phyloP scores from a whole-genome alignment of 2,329 filamentous ascomycete genomes.

The Acephala macrosclerotiorum region DNA sequence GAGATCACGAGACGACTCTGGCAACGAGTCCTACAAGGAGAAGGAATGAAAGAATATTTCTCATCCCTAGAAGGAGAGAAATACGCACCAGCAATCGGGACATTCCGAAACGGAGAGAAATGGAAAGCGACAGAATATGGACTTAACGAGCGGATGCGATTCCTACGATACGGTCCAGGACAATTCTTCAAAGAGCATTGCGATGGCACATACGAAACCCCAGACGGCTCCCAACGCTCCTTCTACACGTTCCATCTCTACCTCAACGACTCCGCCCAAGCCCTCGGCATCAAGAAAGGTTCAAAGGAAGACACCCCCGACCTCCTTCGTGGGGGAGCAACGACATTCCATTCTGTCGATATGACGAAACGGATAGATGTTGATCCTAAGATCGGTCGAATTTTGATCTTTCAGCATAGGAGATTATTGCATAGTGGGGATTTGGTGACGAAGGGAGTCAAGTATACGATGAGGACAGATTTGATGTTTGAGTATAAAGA shows the following conservation, averaged over 20 bases:
- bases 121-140: conserved; percentile 43
- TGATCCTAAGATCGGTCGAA: conserved; percentile 62
- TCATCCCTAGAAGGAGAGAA: conserved; percentile 43
- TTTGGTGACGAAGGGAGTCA: conserved; percentile 56
- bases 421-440: conserved; percentile 61
- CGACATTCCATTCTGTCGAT: conserved; percentile 58
- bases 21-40: conserved; percentile 59
- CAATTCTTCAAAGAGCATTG: conserved; percentile 80
- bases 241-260: conserved; percentile 65
- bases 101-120: conserved; percentile 35
- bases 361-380: conserved; percentile 56
- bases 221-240: conserved; percentile 34
- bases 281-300: conserved; percentile 42
- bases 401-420: conserved; percentile 66
- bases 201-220: conserved; percentile 65
- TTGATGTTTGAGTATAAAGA: conserved; percentile 54
- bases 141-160: conserved; percentile 77
- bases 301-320: conserved; percentile 14
- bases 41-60: conserved; percentile 52
- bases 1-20: conserved; percentile 69
- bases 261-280: conserved; percentile 57
- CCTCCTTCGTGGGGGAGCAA: conserved; percentile 52
- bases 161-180: conserved; percentile 74
- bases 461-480: conserved; percentile 65
- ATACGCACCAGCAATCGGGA: conserved; percentile 45